Percentiles rank a stretch among this genome's conserved stretches.
These are phyloP conservation scores for Schizosaccharomyces cryophilus DNA, from an alignment of 805 yeast species.

Conservation along the genomic window DNA sequence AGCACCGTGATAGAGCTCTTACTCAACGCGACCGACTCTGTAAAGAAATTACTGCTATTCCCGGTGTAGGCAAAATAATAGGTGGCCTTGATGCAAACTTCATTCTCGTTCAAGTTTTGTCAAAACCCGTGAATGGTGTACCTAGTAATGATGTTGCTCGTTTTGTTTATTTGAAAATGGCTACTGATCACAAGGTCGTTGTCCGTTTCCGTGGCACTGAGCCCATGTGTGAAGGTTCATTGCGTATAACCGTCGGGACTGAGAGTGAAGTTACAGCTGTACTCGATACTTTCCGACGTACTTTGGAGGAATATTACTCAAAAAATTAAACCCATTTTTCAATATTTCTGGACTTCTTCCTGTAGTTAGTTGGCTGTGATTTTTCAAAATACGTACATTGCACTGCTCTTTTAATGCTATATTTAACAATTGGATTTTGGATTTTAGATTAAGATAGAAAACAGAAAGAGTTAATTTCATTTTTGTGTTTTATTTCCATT, in stretches of 20 bases:
- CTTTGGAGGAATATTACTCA: neutral
- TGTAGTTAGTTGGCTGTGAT: neutral
- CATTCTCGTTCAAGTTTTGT: constrained; percentile 45
- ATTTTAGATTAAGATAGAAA: too few relatives aligned
- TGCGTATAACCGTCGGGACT: constrained; percentile 76
- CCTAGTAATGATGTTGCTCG: constrained; percentile 51
- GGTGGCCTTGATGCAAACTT: constrained; percentile 84
- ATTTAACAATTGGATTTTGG: too few relatives aligned
- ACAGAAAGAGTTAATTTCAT: too few relatives aligned
- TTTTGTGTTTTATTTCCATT: too few relatives aligned
- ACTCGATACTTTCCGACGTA: constrained; percentile 23
- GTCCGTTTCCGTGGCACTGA: constrained; percentile 81
- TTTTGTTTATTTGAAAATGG: constrained; percentile 40
- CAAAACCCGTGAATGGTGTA: constrained; percentile 22
- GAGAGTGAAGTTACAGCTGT: constrained; percentile 40
- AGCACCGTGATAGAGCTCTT: constrained; percentile 24
- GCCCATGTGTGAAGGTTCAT: constrained; percentile 65
- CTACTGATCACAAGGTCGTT: constrained; percentile 51
- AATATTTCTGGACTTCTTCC: neutral
- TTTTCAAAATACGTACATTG: too few relatives aligned
- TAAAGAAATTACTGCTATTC: constrained; percentile 26
- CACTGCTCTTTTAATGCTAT: too few relatives aligned
- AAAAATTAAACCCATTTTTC: neutral
- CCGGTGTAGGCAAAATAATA: constrained; percentile 44
- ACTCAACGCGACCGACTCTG: constrained; percentile 33